phyloP scores from a whole-genome alignment of 768 basidiomycete species.

The Lentinus tigrinus region DNA sequence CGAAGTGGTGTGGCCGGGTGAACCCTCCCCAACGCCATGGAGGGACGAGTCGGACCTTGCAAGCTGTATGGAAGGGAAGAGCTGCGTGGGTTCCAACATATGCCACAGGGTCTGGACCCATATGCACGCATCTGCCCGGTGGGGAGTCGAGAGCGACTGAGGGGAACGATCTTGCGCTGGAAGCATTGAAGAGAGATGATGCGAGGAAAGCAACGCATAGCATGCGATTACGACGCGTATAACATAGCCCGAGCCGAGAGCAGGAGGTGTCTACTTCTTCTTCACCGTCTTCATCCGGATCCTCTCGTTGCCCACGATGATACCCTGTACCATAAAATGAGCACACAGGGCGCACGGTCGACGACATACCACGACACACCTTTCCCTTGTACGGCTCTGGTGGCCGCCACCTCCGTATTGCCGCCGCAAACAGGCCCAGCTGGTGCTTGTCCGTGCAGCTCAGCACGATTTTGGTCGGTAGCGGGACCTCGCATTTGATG shows the following conservation, averaged over 20 bases:
- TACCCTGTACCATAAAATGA: slow-evolving; percentile 53
- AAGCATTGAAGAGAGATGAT: background rate
- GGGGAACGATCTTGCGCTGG: too few relatives aligned
- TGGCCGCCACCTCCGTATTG: slow-evolving; percentile 77
- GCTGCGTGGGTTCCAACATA: too few relatives aligned
- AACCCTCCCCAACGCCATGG: too few relatives aligned
- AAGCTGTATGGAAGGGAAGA: too few relatives aligned
- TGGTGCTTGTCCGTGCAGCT: slow-evolving; percentile 85
- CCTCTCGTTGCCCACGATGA: slow-evolving; percentile 91
- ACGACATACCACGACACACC: slow-evolving; percentile 46
- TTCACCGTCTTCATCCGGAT: slow-evolving; percentile 90
- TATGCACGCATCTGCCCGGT: too few relatives aligned
- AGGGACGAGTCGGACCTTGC: too few relatives aligned
- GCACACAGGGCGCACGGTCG: slow-evolving; percentile 4
- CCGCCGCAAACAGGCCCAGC: slow-evolving; percentile 85
- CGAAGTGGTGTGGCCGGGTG: too few relatives aligned
- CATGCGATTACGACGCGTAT: slow-evolving; percentile 1
- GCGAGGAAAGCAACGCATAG: background rate
- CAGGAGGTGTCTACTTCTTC: slow-evolving; percentile 74
- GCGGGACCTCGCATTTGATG: slow-evolving; percentile 78
- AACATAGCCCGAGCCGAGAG: slow-evolving; percentile 3
- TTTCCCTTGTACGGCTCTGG: slow-evolving; percentile 99
- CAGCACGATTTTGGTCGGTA: slow-evolving; percentile 81
- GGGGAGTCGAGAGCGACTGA: too few relatives aligned
- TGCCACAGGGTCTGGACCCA: too few relatives aligned